Evolutionary conservation across 768 basidiomycete genomes (phyloP), one percentile per base, ranked within the genome.

Genomic region (Grammothele lineata): DNA sequence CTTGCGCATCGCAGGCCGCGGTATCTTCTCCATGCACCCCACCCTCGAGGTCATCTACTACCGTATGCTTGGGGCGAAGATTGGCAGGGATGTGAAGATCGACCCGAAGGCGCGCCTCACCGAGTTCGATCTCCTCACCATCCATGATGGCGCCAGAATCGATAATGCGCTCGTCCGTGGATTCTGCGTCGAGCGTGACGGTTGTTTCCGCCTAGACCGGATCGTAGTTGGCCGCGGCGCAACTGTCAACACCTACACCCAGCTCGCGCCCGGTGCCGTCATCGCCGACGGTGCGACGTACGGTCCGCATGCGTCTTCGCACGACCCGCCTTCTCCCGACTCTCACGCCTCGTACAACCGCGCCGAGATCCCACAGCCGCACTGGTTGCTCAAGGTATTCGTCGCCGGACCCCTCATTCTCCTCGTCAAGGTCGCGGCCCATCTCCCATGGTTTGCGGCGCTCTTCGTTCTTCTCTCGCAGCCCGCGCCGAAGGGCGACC

Each of bases 271-370:
- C 1, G 74, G 73, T 4, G 60, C 71, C 5, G 42, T 47, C 25
- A 68, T 74, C 36, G 54, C 65, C 2, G 64, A 65, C 33, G 59
- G 62, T 30, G 41, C 63, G 1, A 72, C 74, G 2, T 74, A 70
- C 40, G 74, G 74, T 2, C 74, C 74, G 7, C 74, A 76, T 45
- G 65, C 72, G n/a, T 71, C 71, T 0, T 71, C 72, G 8, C 63
- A 67, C 47, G 72, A 74, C 32, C 37, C 44, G 1, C 68, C 72
- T 0, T 66, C 68, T 4, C 69, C 72, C 0, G 55, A 60, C 22
- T 56, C 62, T 2, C 70, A 65, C 47, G 67, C 69, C 10, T 64
- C 65, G 17, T 71, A 71, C 48, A 74, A 73, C 50, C 63, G 72
- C 14, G 70, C 71, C 14, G 47, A 63, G 24, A 47, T 66, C 8